These are phyloP conservation scores for Durusdinium trenchii DNA, from an alignment of 73 alveolate genomes.

Conservation along the genomic window DNA sequence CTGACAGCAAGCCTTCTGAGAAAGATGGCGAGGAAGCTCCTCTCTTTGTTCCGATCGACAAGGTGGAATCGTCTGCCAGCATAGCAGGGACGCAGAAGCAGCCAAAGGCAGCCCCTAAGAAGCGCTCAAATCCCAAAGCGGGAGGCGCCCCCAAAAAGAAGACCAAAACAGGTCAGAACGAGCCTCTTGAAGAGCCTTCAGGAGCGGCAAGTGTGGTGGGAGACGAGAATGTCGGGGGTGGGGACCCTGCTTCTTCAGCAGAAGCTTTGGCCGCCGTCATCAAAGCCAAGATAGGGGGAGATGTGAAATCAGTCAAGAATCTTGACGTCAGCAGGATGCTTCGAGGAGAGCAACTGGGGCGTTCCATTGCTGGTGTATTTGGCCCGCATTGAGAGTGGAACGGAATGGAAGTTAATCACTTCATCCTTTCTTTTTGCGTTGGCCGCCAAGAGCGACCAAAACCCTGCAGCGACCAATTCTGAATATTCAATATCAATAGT, in stretches of 20 bases:
- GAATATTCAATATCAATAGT: neutral
- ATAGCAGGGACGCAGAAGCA: neutral
- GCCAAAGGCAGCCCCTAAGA: neutral
- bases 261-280: neutral
- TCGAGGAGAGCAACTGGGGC: neutral
- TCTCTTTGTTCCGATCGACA: neutral
- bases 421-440: too few species aligned
- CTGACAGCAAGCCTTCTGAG: neutral
- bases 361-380: neutral
- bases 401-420: neutral
- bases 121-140: neutral
- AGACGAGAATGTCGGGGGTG: neutral
- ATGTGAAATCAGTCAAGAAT: neutral
- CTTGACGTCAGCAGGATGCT: neutral
- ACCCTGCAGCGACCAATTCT: neutral
- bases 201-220: neutral
- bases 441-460: neutral
- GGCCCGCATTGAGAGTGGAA: neutral
- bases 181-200: neutral
- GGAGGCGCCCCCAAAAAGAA: neutral
- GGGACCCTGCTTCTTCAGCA: neutral
- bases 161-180: neutral
- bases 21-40: neutral
- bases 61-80: neutral
- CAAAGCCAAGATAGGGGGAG: neutral